A percentile compares a stretch with the other conserved stretches of the same genome.
phyloP scores from a whole-genome alignment of 257 asterid genomes.

The Solanum piurae region DNA sequence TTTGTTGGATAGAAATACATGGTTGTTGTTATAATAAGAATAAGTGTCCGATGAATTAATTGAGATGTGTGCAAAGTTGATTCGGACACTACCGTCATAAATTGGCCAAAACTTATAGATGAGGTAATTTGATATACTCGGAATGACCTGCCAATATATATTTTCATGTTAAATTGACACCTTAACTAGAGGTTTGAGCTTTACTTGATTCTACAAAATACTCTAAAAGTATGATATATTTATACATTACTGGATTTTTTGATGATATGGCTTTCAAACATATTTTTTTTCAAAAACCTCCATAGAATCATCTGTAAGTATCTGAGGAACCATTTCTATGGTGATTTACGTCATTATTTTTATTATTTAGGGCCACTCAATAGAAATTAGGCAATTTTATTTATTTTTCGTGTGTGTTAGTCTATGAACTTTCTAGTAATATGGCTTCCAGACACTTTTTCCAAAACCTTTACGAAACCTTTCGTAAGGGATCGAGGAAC shows the following conservation, averaged over 20 bases:
- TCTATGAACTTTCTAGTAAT: too few relatives aligned
- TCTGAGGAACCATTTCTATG: neutral
- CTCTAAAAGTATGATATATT: neutral
- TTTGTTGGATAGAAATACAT: neutral
- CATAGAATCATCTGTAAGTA: neutral
- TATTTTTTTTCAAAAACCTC: neutral
- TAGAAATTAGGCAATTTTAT: too few relatives aligned
- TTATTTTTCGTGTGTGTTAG: too few relatives aligned
- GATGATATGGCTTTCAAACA: neutral
- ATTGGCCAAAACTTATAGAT: too few relatives aligned
- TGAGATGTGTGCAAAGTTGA: neutral
- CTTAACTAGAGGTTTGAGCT: neutral
- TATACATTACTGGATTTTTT: neutral
- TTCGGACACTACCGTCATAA: neutral
- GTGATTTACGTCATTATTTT: too few relatives aligned
- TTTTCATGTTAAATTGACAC: neutral
- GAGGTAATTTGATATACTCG: too few relatives aligned
- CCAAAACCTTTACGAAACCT: too few relatives aligned
- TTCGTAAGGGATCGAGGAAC: too few relatives aligned
- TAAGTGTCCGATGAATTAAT: neutral
- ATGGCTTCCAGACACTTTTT: too few relatives aligned
- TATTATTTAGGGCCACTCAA: too few relatives aligned
- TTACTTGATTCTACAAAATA: too few relatives aligned
- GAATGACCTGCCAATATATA: too few relatives aligned
- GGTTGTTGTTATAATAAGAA: neutral